Base-by-base conservation (phyloP, 1,139 yeast genomes). In the Pichia sp. region DNA sequence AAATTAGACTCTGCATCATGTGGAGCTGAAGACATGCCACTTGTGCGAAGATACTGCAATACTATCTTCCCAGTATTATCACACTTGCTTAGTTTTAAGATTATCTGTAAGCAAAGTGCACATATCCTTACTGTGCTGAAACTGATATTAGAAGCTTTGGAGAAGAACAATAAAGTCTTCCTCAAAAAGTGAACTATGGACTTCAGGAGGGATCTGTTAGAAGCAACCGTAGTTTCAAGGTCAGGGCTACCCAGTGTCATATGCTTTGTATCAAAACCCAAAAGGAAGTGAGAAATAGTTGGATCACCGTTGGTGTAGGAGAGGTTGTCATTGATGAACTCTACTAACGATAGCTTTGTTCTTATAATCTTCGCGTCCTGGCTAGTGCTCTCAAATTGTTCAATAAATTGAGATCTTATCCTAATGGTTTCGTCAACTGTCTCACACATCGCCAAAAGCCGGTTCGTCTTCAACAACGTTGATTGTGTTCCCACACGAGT, bases 371-470 rank as follows among this genome's bases (percentile, higher is more conserved):
- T 41, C 17, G 53, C 50, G 14, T 46, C 59, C 23, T 50, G 60
- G 32, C 60, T 63, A 37, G 64, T 63, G 10, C 73, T 49, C 32
- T 74, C 81, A 30, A 88, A 60, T 51, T 85, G 94, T 34, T 74
- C 73, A 32, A 85, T 77, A 42, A 87, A 77, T 0, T 87, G 77
- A 48, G 72, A 74, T 45, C 82, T 75, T 30, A 91, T 82, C 43
- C 87, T 71, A 5, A 62, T 58, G 0, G 77, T 67, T 48, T 87
- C 96, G 48, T 82, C 85, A 22, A 83, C 74, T 13, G 85, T 78
- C 50, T 78, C 80, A 35, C 83, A 69, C 21, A 85, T 69, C 0
- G 86, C 77, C 29, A 88, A 60, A n/a, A 88, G 60, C 45, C 91
- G 72, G 45, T 79, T 77, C 41, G 69, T 72, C 17, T 67, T 68